Evolutionary conservation across 2,329 filamentous ascomycete species (phyloP).

Genomic region (Aspergillus jensenii): DNA sequence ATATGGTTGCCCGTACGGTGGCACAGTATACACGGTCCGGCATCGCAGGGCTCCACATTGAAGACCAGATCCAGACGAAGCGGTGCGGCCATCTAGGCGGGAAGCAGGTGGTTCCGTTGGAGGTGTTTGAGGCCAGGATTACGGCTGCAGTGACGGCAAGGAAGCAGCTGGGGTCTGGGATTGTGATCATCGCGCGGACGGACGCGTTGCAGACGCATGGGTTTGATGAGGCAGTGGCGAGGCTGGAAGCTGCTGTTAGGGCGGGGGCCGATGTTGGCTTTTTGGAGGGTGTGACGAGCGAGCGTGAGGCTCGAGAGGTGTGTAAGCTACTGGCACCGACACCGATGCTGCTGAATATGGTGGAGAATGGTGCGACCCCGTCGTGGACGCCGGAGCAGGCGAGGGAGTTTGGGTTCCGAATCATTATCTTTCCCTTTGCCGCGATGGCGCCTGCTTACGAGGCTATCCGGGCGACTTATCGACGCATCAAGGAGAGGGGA

Average conservation of each 20-base stretch:
- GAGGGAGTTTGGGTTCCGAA: slow-evolving; percentile 41
- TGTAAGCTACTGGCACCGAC: slow-evolving; percentile 39
- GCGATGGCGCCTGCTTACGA: slow-evolving; percentile 38
- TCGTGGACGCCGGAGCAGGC: slow-evolving; percentile 40
- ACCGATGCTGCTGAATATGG: slow-evolving; percentile 46
- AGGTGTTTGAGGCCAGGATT: slow-evolving; percentile 36
- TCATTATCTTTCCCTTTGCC: slow-evolving; percentile 45
- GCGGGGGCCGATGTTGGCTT: slow-evolving; percentile 43
- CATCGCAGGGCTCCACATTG: slow-evolving; percentile 57
- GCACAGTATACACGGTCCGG: slow-evolving; percentile 52
- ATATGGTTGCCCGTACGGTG: slow-evolving; percentile 50
- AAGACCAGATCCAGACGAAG: slow-evolving; percentile 54
- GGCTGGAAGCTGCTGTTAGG: slow-evolving; percentile 39
- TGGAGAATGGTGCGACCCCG: slow-evolving; percentile 43
- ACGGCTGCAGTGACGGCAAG: slow-evolving; percentile 37
- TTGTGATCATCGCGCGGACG: slow-evolving; percentile 46
- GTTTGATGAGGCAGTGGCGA: slow-evolving; percentile 41
- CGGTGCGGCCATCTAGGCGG: slow-evolving; percentile 42
- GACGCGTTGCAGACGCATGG: slow-evolving; percentile 39
- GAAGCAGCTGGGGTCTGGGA: slow-evolving; percentile 38
- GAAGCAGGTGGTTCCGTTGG: slow-evolving; percentile 38
- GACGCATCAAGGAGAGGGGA: slow-evolving; percentile 30
- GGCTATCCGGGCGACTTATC: slow-evolving; percentile 34
- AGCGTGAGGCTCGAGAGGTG: slow-evolving; percentile 35
- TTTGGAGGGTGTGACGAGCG: slow-evolving; percentile 41